Evolutionary conservation across 768 basidiomycete genomes (phyloP).

Genomic region (Termitomyces eurrhizus): DNA sequence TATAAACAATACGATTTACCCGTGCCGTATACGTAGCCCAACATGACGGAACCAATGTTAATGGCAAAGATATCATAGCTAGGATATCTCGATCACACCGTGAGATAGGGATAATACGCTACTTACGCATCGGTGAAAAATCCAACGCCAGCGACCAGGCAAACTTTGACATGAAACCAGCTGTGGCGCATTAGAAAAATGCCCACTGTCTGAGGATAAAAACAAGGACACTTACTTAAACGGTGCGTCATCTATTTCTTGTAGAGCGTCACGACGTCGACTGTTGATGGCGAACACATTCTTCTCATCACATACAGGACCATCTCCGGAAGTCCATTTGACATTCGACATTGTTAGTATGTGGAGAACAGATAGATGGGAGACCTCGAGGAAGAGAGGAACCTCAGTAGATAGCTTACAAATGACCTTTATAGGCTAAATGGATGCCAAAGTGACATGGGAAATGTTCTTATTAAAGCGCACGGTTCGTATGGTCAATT

Average conservation of each 20-base stretch:
- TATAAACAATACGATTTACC: not conserved
- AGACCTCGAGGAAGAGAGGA: not conserved
- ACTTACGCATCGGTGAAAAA: conserved; percentile 86
- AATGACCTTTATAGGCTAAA: no score
- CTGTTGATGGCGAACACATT: conserved; percentile 52
- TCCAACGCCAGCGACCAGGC: conserved; percentile 69
- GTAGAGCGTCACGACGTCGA: conserved; percentile 73
- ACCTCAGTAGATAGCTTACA: not conserved
- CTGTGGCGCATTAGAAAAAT: conserved; percentile 27
- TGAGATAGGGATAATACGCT: not conserved
- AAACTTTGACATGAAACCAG: conserved; percentile 84
- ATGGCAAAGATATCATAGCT: conserved; percentile 89
- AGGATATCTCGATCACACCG: not conserved
- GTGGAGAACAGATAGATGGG: not conserved
- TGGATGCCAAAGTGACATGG: not conserved
- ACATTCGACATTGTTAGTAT: conserved; percentile 22
- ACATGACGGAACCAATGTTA: conserved; percentile 78
- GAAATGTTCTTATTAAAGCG: no score
- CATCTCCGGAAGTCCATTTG: conserved; percentile 33
- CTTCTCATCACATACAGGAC: conserved; percentile 25
- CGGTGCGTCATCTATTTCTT: conserved; percentile 82
- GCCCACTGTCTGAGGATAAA: not conserved
- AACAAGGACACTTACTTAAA: conserved; percentile 53
- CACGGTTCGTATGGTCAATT: no score
- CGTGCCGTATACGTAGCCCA: conserved; percentile 44